Conservation (phyloP, 495 filamentous ascomycete species). For the Pyrenula massariospora region DNA sequence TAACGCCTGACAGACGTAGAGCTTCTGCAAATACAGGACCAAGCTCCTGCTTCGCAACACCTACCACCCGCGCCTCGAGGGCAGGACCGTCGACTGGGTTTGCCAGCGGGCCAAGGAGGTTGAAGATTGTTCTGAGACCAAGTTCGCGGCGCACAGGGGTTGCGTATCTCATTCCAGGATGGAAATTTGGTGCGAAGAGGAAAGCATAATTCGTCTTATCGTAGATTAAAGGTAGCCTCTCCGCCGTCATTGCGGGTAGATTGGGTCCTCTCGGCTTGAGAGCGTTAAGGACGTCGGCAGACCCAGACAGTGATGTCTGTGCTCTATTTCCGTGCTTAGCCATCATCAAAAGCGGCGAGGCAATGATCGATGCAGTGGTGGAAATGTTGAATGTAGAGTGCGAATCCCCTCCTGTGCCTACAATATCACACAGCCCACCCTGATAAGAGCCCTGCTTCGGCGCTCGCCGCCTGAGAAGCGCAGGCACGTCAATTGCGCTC, state of each 20-base stretch:
- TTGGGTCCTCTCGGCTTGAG: conserved; percentile 58
- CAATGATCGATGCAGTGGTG: conserved; percentile 87
- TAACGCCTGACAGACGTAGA: conserved; percentile 59
- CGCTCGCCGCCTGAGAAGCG: conserved; percentile 24
- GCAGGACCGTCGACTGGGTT: conserved; percentile 73
- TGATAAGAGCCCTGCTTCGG: background rate
- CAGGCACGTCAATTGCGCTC: conserved; percentile 46
- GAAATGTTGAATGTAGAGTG: conserved; percentile 98
- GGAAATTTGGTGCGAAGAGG: conserved; percentile 92
- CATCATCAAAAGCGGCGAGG: conserved; percentile 66
- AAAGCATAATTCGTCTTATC: conserved; percentile 78
- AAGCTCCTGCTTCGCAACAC: conserved; percentile 75
- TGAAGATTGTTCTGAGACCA: conserved; percentile 91
- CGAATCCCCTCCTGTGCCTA: conserved; percentile 92
- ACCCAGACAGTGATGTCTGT: conserved; percentile 91
- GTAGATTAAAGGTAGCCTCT: conserved; percentile 60
- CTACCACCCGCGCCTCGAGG: conserved; percentile 82
- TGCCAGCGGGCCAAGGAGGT: conserved; percentile 81
- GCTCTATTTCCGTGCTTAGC: conserved; percentile 94
- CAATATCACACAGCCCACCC: conserved; percentile 71
- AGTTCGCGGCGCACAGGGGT: conserved; percentile 72
- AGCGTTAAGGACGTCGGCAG: conserved; percentile 76
- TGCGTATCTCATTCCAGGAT: conserved; percentile 82
- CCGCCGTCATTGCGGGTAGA: conserved; percentile 57
- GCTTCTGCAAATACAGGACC: conserved; percentile 83